A percentile compares a stretch with the other conserved stretches of the same genome.
Conservation (phyloP, 2,329 filamentous ascomycete species). For the Byssoonygena ceratinophila region DNA sequence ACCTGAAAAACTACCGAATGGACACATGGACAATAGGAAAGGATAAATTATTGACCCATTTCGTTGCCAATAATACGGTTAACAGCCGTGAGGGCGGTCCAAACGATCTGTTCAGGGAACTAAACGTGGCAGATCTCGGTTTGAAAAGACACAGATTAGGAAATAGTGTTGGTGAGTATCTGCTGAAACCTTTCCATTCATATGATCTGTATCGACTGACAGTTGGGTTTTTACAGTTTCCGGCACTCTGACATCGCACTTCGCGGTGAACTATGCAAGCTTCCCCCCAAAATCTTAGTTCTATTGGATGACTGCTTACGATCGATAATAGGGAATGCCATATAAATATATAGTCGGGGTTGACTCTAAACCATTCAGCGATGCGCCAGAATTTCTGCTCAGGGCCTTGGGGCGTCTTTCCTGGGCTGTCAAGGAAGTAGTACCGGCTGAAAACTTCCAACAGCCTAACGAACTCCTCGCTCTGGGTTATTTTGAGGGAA, state of each 20-base stretch:
- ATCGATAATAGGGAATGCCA: slow-evolving; percentile 40
- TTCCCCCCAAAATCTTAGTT: not conserved
- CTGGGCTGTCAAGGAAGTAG: slow-evolving; percentile 42
- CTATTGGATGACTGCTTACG: not conserved
- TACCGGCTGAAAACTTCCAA: slow-evolving; percentile 23
- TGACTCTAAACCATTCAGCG: slow-evolving; percentile 34
- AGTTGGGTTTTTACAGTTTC: slow-evolving; percentile 21
- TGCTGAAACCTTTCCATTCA: not conserved
- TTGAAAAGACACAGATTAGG: slow-evolving; percentile 36
- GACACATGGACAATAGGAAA: slow-evolving; percentile 26
- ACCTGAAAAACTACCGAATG: slow-evolving; percentile 25
- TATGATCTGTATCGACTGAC: not conserved
- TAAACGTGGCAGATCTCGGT: slow-evolving; percentile 39
- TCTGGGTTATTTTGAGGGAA: slow-evolving; percentile 46
- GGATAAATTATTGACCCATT: slow-evolving; percentile 44
- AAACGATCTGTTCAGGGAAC: slow-evolving; percentile 48
- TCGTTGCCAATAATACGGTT: slow-evolving; percentile 46
- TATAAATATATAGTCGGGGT: slow-evolving; percentile 50
- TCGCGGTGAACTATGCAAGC: slow-evolving; percentile 40
- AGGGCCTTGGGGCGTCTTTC: slow-evolving; percentile 41
- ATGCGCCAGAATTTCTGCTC: slow-evolving; percentile 35
- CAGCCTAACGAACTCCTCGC: slow-evolving; percentile 48
- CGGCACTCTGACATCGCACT: slow-evolving; percentile 37
- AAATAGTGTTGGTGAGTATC: slow-evolving; percentile 27
- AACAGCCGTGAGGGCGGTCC: slow-evolving; percentile 46